These are phyloP conservation scores for Phytophthora hybrid DNA, from an alignment of 352 stramenopile genomes.

Conservation along the genomic window DNA sequence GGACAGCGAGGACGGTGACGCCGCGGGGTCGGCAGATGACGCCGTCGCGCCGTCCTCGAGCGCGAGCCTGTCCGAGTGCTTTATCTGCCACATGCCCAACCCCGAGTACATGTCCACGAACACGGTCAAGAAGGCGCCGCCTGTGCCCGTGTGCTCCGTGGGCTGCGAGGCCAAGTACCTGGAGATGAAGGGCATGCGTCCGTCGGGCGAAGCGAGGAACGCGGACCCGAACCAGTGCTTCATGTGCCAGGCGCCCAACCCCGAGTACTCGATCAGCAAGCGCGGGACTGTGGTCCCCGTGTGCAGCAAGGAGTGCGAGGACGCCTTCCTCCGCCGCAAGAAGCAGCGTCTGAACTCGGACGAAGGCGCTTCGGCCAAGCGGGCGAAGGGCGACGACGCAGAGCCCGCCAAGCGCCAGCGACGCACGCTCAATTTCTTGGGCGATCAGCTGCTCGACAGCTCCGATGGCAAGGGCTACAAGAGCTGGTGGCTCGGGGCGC, in stretches of 20 bases:
- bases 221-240: slow-evolving; percentile 59
- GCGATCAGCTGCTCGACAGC: slow-evolving; percentile 77
- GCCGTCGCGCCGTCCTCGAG: slow-evolving; percentile 30
- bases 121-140: slow-evolving; percentile 56
- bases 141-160: slow-evolving; percentile 68
- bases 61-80: slow-evolving; percentile 51
- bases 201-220: slow-evolving; percentile 33
- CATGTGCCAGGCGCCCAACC: slow-evolving; percentile 65
- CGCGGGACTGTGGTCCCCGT: slow-evolving; percentile 61
- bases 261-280: slow-evolving; percentile 75
- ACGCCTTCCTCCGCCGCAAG: slow-evolving; percentile 52
- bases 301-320: slow-evolving; percentile 77
- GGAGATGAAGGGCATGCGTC: slow-evolving; percentile 59
- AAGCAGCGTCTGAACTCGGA: slow-evolving; percentile 45
- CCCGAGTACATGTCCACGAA: slow-evolving; percentile 76
- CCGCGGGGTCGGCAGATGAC: slow-evolving; percentile 27
- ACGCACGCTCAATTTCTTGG: slow-evolving; percentile 76
- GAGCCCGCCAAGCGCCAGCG: slow-evolving; percentile 56
- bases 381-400: slow-evolving; percentile 41
- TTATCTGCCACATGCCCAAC: slow-evolving; percentile 65
- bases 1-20: slow-evolving; percentile 55
- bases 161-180: slow-evolving; percentile 66
- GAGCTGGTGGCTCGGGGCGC: slow-evolving; percentile 85
- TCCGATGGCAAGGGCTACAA: slow-evolving; percentile 83
- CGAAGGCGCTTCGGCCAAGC: slow-evolving; percentile 29